A percentile compares a stretch with the other conserved stretches of the same genome.
These are phyloP conservation scores for Sphagnum fallax DNA, from an alignment of 228 moss, liverwort and hornwort genomes.

Conservation along the genomic window DNA sequence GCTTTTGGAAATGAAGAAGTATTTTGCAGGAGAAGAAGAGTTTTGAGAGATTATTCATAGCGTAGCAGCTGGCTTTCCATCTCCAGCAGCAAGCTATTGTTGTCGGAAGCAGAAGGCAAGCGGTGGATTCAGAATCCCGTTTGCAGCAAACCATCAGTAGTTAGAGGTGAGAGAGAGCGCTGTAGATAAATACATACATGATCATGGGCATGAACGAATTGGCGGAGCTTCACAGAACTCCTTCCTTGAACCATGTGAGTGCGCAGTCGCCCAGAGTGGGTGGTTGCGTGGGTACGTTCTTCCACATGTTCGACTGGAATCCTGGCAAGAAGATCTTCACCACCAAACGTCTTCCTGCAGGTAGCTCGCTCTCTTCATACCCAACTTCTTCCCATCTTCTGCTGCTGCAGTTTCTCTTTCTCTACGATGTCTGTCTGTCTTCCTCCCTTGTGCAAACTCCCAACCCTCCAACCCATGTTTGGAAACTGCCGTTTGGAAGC, in stretches of 20 bases:
- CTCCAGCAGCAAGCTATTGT: no score
- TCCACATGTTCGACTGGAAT: slow-evolving; percentile 79
- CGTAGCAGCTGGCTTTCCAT: no score
- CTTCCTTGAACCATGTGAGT: slow-evolving; percentile 24
- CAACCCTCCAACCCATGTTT: background rate
- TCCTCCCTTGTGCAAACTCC: background rate
- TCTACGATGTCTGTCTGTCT: background rate
- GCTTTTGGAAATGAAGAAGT: no score
- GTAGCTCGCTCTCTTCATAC: slow-evolving; percentile 12
- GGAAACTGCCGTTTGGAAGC: background rate
- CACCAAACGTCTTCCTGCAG: slow-evolving; percentile 72
- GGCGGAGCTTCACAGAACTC: slow-evolving; percentile 23
- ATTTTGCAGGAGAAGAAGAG: no score
- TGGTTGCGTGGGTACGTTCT: slow-evolving; percentile 70
- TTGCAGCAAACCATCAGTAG: no score
- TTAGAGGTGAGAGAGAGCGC: no score
- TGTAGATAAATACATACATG: no score
- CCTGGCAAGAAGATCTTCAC: slow-evolving; percentile 62
- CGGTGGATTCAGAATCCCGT: no score
- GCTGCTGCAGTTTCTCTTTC: background rate
- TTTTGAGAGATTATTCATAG: no score
- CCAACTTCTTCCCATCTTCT: background rate
- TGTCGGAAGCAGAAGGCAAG: no score
- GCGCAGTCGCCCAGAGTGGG: slow-evolving; percentile 56
- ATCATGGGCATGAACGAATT: slow-evolving; percentile 42